Evolutionary conservation across 2,329 filamentous ascomycete genomes (phyloP).

Genomic region (Epichloe amarillans): DNA sequence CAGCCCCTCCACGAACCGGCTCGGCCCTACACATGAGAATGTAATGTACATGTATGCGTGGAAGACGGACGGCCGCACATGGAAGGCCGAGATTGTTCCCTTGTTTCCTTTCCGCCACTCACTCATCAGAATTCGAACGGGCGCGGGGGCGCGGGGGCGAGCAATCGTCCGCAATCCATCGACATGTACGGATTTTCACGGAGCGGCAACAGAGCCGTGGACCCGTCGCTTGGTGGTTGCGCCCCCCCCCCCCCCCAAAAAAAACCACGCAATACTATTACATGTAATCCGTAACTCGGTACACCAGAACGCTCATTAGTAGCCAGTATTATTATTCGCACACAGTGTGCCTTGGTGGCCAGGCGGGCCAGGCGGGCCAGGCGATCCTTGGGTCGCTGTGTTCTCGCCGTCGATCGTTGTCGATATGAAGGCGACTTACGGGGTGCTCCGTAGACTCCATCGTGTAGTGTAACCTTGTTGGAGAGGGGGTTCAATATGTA

Average conservation of each 20-base stretch:
- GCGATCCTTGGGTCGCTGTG: not conserved
- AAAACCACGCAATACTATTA: not conserved
- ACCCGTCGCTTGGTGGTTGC: not conserved
- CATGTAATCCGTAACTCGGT: not conserved
- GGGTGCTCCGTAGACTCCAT: too few relatives aligned
- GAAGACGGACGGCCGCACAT: slow-evolving; percentile 14
- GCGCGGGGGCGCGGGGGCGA: not conserved
- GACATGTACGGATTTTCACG: not conserved
- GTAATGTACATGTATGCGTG: slow-evolving; percentile 6
- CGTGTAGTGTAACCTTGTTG: not conserved
- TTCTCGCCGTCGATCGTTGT: not conserved
- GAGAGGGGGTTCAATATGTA: too few relatives aligned
- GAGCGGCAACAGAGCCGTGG: not conserved
- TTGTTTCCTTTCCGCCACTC: not conserved
- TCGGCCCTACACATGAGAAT: slow-evolving; percentile 8
- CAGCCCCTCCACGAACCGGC: slow-evolving; percentile 5
- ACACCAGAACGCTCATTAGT: too few relatives aligned
- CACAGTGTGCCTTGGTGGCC: too few relatives aligned
- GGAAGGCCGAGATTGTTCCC: slow-evolving; percentile 10
- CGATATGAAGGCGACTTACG: not conserved
- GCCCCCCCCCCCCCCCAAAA: not conserved
- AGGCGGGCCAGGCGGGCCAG: too few relatives aligned
- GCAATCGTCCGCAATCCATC: not conserved
- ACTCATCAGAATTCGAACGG: not conserved
- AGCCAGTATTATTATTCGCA: too few relatives aligned